phyloP scores from a whole-genome alignment of 1,139 yeast genomes.

The Candida neerlandica region DNA sequence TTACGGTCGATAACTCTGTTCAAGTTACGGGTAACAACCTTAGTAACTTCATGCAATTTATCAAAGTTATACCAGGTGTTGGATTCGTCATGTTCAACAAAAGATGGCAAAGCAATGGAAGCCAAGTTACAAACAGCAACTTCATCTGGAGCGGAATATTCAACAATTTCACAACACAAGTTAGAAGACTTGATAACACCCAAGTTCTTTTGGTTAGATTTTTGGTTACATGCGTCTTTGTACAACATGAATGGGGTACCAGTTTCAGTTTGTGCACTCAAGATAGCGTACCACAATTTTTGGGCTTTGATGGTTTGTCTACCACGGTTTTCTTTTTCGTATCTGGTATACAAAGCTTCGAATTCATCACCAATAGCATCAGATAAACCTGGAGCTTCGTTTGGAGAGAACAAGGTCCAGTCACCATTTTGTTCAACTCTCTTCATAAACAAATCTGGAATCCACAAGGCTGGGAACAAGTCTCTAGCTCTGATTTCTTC shows the following conservation, averaged over 20 bases:
- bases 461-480: slow-evolving; percentile 89
- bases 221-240: slow-evolving; percentile 83
- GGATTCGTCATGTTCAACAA: slow-evolving; percentile 46
- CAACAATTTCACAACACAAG: slow-evolving; percentile 88
- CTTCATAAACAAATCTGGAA: slow-evolving; percentile 87
- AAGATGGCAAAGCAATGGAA: slow-evolving; percentile 81
- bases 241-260: slow-evolving; percentile 92
- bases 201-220: slow-evolving; percentile 83
- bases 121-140: slow-evolving; percentile 92
- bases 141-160: slow-evolving; percentile 84
- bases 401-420: slow-evolving; percentile 88
- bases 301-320: slow-evolving; percentile 77
- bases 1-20: slow-evolving; percentile 60
- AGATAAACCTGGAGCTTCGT: slow-evolving; percentile 81
- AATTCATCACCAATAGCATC: slow-evolving; percentile 85
- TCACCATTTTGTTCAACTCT: slow-evolving; percentile 77
- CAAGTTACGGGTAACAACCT: slow-evolving; percentile 57
- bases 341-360: slow-evolving; percentile 65
- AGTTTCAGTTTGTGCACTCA: slow-evolving; percentile 90
- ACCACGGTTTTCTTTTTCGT: slow-evolving; percentile 74
- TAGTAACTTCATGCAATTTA: slow-evolving; percentile 55
- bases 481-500: slow-evolving; percentile 92
- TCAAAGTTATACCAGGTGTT: slow-evolving; percentile 53
- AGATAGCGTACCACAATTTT: slow-evolving; percentile 82
- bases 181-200: slow-evolving; percentile 88